phyloP scores from a whole-genome alignment of 2,329 filamentous ascomycete genomes.

The Orbilia oligospora region DNA sequence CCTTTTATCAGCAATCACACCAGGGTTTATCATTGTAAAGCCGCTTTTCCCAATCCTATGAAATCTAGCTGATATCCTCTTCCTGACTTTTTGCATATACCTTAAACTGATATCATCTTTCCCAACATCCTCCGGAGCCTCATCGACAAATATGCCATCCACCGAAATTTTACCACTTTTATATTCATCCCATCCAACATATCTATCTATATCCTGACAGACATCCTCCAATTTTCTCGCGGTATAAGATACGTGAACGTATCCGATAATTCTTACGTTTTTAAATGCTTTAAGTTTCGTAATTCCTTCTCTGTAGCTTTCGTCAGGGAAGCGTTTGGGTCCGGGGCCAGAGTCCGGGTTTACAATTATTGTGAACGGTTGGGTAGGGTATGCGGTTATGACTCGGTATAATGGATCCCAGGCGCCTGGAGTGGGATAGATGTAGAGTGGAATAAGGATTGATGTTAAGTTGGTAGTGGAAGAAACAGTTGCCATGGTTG shows the following conservation, averaged over 20 bases:
- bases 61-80: not conserved
- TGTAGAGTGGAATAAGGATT: slow-evolving; percentile 34
- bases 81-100: slow-evolving; percentile 27
- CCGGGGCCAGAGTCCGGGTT: slow-evolving; percentile 36
- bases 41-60: not conserved
- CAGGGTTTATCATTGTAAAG: slow-evolving; percentile 44
- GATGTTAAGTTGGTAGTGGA: not conserved
- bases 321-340: slow-evolving; percentile 2
- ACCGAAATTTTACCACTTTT: not conserved
- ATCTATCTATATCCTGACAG: slow-evolving; percentile 20
- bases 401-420: slow-evolving; percentile 31
- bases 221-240: slow-evolving; percentile 15
- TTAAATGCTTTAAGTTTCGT: slow-evolving; percentile 2
- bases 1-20: slow-evolving; percentile 21
- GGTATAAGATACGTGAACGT: slow-evolving; percentile 34
- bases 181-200: slow-evolving; percentile 26
- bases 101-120: slow-evolving; percentile 1
- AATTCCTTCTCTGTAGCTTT: slow-evolving; percentile 17
- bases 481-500: not conserved
- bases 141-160: slow-evolving; percentile 39
- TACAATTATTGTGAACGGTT: slow-evolving; percentile 35
- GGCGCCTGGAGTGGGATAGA: slow-evolving; percentile 26
- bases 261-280: slow-evolving; percentile 32
- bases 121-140: slow-evolving; percentile 34
- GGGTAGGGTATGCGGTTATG: not conserved